These are phyloP conservation scores for Lagerstroemia speciosa DNA, from an alignment of 345 rosid species.

Conservation along the genomic window DNA sequence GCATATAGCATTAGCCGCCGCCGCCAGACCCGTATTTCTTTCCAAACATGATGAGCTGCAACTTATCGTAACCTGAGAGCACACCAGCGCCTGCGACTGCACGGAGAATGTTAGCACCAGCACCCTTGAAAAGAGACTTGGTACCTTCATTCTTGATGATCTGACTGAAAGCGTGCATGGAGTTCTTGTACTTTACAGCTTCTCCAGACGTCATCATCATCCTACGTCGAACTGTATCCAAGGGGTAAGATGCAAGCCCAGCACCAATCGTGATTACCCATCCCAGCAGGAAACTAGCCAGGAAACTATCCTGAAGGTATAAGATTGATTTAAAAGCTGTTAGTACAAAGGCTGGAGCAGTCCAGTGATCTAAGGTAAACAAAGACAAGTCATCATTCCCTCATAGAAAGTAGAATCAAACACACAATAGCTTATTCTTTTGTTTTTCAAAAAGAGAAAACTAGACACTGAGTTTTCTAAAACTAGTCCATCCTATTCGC, in stretches of 20 bases:
- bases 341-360: neutral
- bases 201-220: conserved; percentile 99
- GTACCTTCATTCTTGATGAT: conserved; percentile 71
- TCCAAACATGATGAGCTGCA: conserved; percentile 68
- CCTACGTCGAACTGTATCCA: conserved; percentile 85
- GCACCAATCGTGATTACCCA: conserved; percentile 81
- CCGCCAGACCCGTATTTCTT: conserved; percentile 84
- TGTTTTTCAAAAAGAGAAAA: neutral
- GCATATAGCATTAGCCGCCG: conserved; percentile 8
- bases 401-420: no score
- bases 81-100: conserved; percentile 90
- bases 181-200: conserved; percentile 78
- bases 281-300: conserved; percentile 74
- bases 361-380: neutral
- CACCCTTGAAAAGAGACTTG: conserved; percentile 80
- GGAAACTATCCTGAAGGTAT: conserved; percentile 60
- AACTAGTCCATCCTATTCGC: no score
- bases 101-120: conserved; percentile 84
- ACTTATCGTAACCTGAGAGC: conserved; percentile 76
- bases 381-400: no score
- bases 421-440: no score
- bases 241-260: conserved; percentile 73
- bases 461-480: no score
- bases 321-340: neutral
- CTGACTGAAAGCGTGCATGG: conserved; percentile 54